Evolutionary conservation across 805 yeast genomes (phyloP), one percentile per base, ranked within the genome.

Genomic region (Teunomyces lycoperdinae): DNA sequence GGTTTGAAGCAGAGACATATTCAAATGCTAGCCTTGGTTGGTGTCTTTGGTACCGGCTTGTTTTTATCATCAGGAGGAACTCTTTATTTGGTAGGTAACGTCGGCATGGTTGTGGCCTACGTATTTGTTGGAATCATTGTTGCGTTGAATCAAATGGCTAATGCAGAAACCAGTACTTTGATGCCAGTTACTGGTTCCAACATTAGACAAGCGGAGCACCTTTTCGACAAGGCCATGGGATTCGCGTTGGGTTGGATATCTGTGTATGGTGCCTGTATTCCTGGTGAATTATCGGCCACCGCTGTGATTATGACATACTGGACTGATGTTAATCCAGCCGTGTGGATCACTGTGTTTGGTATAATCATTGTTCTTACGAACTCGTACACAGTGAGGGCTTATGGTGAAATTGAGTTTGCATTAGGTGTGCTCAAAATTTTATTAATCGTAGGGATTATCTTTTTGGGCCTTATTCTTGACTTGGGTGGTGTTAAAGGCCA

Each of bases 51-150:
- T 48, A 73, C 77, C 29, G 87, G 87, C 54, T 64, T 83, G 30
- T 82, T 79, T 58, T 68, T 82, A 29, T 79, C 82, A 31, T 68
- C 79, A 0, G 83, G 84, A 17, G 72, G 71, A 38, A 70, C 81
- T 7, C 65, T 81, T 44, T 68, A 71, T 24, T 63, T 53, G 30
- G 50, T 46, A 16, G 64, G 64, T 3, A 57, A 57, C n/a, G 80
- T 77, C 4, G 73, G 83, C 2, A 61, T 80, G 56, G 62, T 81
- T 36, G 64, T 81, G 39, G 73, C 79, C 43, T 81, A 74, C 52
- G 52, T 69, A 4, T 61, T 80, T 46, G 72, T 80, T 49, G 84
- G 83, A 16, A 51, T 57, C 8, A 68, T 60, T 14, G 66, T 63
- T 14, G 76, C 76, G 41, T 48, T 70, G 34, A 70, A 68, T 48